Base-by-base conservation (phyloP, 2,329 filamentous ascomycete genomes). In the Alternaria panax region DNA sequence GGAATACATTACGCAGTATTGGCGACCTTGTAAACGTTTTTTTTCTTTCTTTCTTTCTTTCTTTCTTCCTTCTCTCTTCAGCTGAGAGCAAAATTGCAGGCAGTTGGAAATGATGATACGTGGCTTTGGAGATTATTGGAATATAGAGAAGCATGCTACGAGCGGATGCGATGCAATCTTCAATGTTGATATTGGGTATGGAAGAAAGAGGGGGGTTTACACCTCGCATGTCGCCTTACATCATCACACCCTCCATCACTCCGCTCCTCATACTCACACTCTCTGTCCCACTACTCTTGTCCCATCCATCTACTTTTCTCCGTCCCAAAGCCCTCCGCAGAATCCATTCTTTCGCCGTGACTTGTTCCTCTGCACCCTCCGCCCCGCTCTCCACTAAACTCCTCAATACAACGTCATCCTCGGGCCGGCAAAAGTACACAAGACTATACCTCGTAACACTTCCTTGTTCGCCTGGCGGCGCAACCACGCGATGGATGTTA, bases 371-470 rank as follows among this genome's bases (percentile, higher is more conserved):
- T 18, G 62, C 69, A 25, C 47, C 48, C 18, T 51, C 63, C 7
- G 1, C 14, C 74, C 53, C 65, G 11, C 67, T 65, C 40, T 70
- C 75, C 16, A 78, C 68, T 57, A 81, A 57, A 36, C 61, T 61
- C 57, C 50, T 59, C 61, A 75, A 47, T 46, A 64, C 30, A 18
- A 75, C 70, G 11, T 71, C 64, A 56, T 74, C 68, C 64, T 75
- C 82, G 3, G 84, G 84, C 62, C 85, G 70, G 27, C 79, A 75
- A 70, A 87, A 87, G 66, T 86, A 86, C 9, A 86, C 84, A 20
- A 87, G 63, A 71, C 83, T 85, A 67, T 82, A 84, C 54, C 85
- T 75, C 20, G 60, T 64, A 12, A 60, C 54, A 8, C 38, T 48
- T 0, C 54, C 66, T 68, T 86, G 85, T 11, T 71, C 66, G 0